Conservation (phyloP, 2,329 filamentous ascomycete genomes). For the Trichoderma sp. region DNA sequence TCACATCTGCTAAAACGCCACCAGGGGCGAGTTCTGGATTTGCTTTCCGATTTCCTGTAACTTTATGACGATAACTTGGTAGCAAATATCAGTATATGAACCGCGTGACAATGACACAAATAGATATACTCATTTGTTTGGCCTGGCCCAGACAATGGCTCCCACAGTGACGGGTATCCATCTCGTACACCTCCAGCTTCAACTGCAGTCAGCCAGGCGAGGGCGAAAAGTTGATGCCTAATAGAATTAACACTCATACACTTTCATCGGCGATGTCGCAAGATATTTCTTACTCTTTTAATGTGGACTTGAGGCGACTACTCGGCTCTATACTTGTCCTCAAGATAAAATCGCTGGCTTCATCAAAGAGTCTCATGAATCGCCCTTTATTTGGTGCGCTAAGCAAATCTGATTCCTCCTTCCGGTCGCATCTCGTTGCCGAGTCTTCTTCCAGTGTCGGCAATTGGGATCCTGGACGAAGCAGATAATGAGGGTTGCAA, state of each 20-base stretch:
- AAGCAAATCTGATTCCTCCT: neutral
- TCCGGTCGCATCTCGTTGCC: neutral
- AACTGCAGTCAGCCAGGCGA: neutral
- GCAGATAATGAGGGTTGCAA: neutral
- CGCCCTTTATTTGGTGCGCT: neutral
- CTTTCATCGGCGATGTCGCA: neutral
- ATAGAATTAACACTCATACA: too few species aligned
- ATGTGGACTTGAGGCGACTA: neutral
- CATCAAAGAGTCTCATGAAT: neutral
- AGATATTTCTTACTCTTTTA: neutral
- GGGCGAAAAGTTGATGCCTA: neutral
- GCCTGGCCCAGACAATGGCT: neutral
- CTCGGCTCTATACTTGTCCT: neutral
- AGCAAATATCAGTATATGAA: neutral
- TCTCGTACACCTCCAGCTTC: neutral
- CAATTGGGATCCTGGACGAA: conserved; percentile 1
- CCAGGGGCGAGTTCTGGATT: neutral
- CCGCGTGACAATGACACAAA: neutral
- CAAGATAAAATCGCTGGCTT: neutral
- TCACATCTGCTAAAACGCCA: neutral
- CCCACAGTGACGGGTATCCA: neutral
- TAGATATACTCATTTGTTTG: neutral
- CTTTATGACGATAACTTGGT: neutral
- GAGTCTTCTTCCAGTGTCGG: neutral
- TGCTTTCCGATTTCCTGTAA: neutral